Conservation (phyloP, 257 asterid species). For the Scutellaria minor region DNA sequence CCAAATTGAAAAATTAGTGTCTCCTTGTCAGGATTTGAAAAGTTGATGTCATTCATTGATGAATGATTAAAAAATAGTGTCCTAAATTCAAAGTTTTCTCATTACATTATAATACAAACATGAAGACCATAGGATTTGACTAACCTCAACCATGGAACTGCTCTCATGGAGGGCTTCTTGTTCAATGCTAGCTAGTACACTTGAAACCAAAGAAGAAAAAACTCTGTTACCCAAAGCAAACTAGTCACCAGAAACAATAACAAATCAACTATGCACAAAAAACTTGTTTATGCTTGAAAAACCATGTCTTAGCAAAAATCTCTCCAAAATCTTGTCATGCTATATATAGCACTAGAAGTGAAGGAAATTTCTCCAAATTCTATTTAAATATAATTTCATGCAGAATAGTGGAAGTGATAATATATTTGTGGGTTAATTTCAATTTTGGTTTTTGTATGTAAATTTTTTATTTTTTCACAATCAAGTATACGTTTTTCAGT, state of each 20-base stretch:
- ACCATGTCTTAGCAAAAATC: background rate
- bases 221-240: constrained; percentile 76
- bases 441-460: too few species aligned
- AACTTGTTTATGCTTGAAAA: background rate
- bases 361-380: constrained; percentile 6
- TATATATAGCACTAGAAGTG: background rate
- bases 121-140: constrained; percentile 19
- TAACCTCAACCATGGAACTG: constrained; percentile 57
- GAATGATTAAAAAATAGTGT: too few species aligned
- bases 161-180: constrained; percentile 52
- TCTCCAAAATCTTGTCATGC: background rate
- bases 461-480: too few species aligned
- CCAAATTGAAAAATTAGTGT: too few species aligned
- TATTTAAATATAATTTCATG: background rate
- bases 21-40: too few species aligned
- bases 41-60: too few species aligned
- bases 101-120: background rate
- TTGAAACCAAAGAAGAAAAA: constrained; percentile 72
- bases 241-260: constrained; percentile 48
- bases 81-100: too few species aligned
- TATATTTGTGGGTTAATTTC: too few species aligned
- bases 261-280: constrained; percentile 1
- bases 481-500: too few species aligned
- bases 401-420: background rate
- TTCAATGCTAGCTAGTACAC: constrained; percentile 53